These are phyloP conservation scores for Clarireedia sp. DNA, from an alignment of 2,329 filamentous ascomycete genomes.

Conservation along the genomic window DNA sequence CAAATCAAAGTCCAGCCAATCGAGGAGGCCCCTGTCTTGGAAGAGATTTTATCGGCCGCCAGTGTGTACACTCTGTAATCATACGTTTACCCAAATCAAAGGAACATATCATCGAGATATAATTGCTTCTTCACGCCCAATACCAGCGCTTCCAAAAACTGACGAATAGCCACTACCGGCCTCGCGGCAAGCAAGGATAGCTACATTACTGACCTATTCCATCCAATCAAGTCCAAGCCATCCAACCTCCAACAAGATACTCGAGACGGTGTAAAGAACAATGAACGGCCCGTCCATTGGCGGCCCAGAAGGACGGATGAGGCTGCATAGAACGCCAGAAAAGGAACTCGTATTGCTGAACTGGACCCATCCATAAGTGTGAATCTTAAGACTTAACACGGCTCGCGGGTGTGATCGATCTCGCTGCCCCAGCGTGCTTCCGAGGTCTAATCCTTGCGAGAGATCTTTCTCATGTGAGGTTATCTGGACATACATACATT, in stretches of 20 bases:
- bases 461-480: neutral
- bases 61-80: no score
- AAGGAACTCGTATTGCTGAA: no score
- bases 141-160: neutral
- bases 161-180: neutral
- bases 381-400: neutral
- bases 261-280: neutral
- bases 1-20: no score
- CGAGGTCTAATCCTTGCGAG: neutral
- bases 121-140: neutral
- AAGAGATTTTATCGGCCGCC: no score
- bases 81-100: no score
- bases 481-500: neutral
- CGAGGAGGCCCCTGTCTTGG: no score
- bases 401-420: neutral
- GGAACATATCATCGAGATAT: neutral
- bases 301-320: no score
- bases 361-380: no score
- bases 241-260: neutral
- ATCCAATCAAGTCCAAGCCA: neutral
- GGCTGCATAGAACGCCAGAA: no score
- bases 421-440: neutral
- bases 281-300: no score
- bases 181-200: constrained; percentile 7
- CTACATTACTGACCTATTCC: neutral